Evolutionary conservation across 73 alveolate species (phyloP), one percentile per base, ranked within the genome.

Genomic region (Breviolum minutum): DNA sequence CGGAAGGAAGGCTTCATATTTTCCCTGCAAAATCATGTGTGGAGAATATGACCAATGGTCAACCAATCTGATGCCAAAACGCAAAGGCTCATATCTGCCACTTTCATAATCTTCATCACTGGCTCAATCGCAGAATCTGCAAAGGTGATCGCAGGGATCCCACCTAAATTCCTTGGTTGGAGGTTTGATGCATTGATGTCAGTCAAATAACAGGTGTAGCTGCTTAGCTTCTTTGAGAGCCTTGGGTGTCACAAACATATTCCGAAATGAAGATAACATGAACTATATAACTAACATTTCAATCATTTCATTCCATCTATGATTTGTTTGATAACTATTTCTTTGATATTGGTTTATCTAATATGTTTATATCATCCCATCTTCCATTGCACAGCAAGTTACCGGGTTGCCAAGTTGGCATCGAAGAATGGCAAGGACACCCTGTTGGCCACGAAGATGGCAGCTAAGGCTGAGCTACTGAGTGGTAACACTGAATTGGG

Each of bases 401-500:
- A 26, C 88, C 88, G 14, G 74, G 70, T 63, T 17, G 97, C 97
- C 97, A 90, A 20, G 97, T 90, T 90, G 77, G 97, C 97, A 12
- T 90, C 97, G 88, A 90, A 90, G 97, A 90, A 90, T 87, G 97
- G 97, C 97, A 90, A 30, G 61, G 88, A 71, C 30, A 90, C 88
- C 69, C 73, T 54, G 91, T 92, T 92, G 81, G 98, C 98, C 81
- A 92, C 98, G 80, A 92, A 92, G 98, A 92, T 92, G 68, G 98
- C 80, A 60, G 98, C 94, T 69, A 92, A 66, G 26, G 98, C 90
- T 11, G 99, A 94, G 94, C 93, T 80, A 85, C 93, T 62, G 63
- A 94, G 66, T 3, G 99, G 99, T 71, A 94, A 22, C 86, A 94
- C 99, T 20, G 94, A 79, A 94, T 94, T 94, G 94, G 99, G 99